Percentiles rank a stretch among this genome's conserved stretches.
Conservation (phyloP, 225 moss, liverwort and hornwort species). For the Anthoceros angustus region DNA sequence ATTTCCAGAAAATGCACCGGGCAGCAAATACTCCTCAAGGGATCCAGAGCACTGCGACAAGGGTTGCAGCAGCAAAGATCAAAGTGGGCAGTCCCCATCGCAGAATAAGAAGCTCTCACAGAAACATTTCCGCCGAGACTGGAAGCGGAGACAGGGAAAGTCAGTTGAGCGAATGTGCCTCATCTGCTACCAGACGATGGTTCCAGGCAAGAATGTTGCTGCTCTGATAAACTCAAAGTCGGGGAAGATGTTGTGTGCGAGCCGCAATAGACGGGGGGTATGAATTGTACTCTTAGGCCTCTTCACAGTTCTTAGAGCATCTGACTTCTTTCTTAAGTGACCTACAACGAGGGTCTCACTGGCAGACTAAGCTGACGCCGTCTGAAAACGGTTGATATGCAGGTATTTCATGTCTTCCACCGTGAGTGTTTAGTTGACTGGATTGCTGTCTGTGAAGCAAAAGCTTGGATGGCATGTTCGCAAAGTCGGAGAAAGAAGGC, state of each 20-base stretch:
- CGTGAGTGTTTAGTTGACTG: constrained; percentile 82
- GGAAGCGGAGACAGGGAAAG: constrained; percentile 72
- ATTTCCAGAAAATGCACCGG: not conserved
- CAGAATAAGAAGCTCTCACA: constrained; percentile 30
- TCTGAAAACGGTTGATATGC: constrained; percentile 14
- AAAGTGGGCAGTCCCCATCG: constrained; percentile 18
- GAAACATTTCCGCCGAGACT: constrained; percentile 45
- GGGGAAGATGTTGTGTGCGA: constrained; percentile 95
- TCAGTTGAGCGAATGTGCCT: constrained; percentile 71
- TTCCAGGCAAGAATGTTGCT: constrained; percentile 76
- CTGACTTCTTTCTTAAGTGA: not conserved
- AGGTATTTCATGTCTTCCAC: constrained; percentile 98
- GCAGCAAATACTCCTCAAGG: not conserved
- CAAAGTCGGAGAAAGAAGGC: constrained; percentile 53
- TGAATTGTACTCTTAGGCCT: constrained; percentile 5
- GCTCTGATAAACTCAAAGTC: constrained; percentile 83
- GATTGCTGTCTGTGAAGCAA: constrained; percentile 92
- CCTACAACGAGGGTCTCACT: not conserved
- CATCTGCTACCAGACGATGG: constrained; percentile 90
- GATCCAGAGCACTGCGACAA: not conserved
- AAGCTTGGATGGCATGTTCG: constrained; percentile 67
- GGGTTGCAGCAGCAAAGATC: constrained; percentile 36
- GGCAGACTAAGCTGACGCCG: not conserved
- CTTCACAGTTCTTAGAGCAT: not conserved
- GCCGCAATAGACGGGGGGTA: constrained; percentile 96